Percentiles rank a stretch among this genome's conserved stretches.
These are phyloP conservation scores for Micractinium conductrix DNA, from an alignment of 139 green algal species.

Conservation along the genomic window DNA sequence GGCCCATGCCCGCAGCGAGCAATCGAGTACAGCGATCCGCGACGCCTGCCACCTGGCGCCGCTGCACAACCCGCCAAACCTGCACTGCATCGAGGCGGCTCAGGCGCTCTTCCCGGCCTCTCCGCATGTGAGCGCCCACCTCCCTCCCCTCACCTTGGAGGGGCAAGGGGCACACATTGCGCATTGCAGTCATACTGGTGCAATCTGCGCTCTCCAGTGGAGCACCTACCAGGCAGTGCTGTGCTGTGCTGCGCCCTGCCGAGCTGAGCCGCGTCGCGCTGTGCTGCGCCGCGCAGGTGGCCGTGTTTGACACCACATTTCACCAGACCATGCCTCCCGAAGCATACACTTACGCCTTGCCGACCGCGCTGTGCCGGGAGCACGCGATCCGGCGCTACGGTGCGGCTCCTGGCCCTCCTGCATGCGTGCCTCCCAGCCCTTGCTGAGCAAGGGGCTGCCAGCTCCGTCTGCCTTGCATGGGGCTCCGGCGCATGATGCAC, in stretches of 20 bases:
- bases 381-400: conserved; percentile 50
- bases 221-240: too few species aligned
- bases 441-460: background rate
- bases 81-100: conserved; percentile 74
- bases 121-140: conserved; percentile 54
- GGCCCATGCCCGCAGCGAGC: conserved; percentile 5
- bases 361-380: conserved; percentile 72
- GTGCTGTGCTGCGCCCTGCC: background rate
- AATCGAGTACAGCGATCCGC: conserved; percentile 59
- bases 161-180: too few species aligned
- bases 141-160: too few species aligned
- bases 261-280: background rate
- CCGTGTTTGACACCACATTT: conserved; percentile 94
- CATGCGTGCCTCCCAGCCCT: background rate
- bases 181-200: too few species aligned
- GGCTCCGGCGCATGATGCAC: too few species aligned
- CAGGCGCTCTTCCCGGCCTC: conserved; percentile 55
- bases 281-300: conserved; percentile 54
- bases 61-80: conserved; percentile 86
- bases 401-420: too few species aligned
- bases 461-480: too few species aligned
- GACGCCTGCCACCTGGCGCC: conserved; percentile 75
- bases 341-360: conserved; percentile 87
- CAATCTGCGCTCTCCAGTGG: too few species aligned
- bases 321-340: conserved; percentile 83